Evolutionary conservation across 2,329 filamentous ascomycete genomes (phyloP), one percentile per base, ranked within the genome.

Genomic region (Fonsecaea pugnacius): DNA sequence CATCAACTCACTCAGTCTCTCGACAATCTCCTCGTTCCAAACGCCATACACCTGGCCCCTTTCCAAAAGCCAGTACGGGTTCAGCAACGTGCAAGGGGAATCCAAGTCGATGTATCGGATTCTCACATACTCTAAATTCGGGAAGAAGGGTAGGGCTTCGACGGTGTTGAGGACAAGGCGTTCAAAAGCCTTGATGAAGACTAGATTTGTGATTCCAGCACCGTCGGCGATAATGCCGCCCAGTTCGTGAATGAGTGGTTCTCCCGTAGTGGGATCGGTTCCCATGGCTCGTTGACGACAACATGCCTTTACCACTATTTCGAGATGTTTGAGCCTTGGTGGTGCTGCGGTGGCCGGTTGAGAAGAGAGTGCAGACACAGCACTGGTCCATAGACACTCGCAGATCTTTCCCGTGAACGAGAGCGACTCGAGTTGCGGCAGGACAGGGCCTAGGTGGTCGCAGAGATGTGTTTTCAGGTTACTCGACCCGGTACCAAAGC

Each of bases 21-120:
- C 78, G 9, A 91, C 77, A 52, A 92, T 91, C 7, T 78, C 74
- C 8, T 89, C 85, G 72, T 87, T 91, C 90, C 89, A 92, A 1
- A 92, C 83, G 4, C 90, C 90, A 1, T 85, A 87, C 70, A 87
- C 89, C 71, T 80, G 77, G 40, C 84, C 84, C 53, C 86, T 80
- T 36, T 82, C 78, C 48, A 91, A 77, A 62, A 89, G 78, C 73
- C 91, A 92, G 72, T 88, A 91, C 0, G 90, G 90, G 70, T 92
- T 91, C 4, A 91, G 77, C 1, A 87, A 84, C 3, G 89, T 89
- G 14, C 89, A 82, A 2, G 87, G 85, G 1, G 89, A 90, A 72
- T 92, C 89, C 5, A 92, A 80, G 75, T 92, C 89, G 59, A 92
- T 87, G 71, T 90, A 92, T 60, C 89, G 86, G 71, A 92, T 91